Evolutionary conservation across 352 stramenopile genomes (phyloP), one percentile per base, ranked within the genome.

Genomic region (Stramenopiles sp.): DNA sequence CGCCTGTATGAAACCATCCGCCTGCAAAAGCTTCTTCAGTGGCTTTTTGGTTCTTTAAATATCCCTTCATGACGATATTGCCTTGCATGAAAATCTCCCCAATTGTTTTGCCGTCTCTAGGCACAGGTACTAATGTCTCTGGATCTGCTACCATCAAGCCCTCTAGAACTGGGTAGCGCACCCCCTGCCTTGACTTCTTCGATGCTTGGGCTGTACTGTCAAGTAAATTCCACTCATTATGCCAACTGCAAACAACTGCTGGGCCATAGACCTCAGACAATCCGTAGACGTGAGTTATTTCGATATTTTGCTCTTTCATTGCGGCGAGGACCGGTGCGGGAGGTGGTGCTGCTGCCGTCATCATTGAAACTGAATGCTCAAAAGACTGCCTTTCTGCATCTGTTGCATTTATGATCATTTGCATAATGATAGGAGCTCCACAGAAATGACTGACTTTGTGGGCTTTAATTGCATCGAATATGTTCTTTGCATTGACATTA

Each of bases 21-120:
- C 80, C 81, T 78, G 71, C 80, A 31, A 86, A 80, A 7, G 83
- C 76, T 25, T 83, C 83, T 30, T 80, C 30, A 7, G 83, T 86
- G 32, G 83, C 83, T 78, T 67, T 30, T 7, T 86, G 81, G 33
- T 86, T 86, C 75, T 86, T 86, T 22, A 86, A 80, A 39, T 86
- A 86, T 4, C 83, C 83, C 39, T 75, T 86, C 83, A 86, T 86
- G 14, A 80, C 88, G 44, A 89, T 95, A 80, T 82, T 96, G 29
- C 83, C 83, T 67, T 55, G 80, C 32, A 84, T 1, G 44, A 81
- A 22, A 25, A 22, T 71, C 82, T 85, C 83, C n/a, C 83, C 83
- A 30, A 85, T n/a, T 30, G 83, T 85, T 44, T n/a, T 75, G n/a
- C 83, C 82, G 32, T 85, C 83, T 29, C 81, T 75, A 30, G 83